Evolutionary conservation across 139 green algal genomes (phyloP), one percentile per base, ranked within the genome.

Genomic region (Penium margaritaceum): DNA sequence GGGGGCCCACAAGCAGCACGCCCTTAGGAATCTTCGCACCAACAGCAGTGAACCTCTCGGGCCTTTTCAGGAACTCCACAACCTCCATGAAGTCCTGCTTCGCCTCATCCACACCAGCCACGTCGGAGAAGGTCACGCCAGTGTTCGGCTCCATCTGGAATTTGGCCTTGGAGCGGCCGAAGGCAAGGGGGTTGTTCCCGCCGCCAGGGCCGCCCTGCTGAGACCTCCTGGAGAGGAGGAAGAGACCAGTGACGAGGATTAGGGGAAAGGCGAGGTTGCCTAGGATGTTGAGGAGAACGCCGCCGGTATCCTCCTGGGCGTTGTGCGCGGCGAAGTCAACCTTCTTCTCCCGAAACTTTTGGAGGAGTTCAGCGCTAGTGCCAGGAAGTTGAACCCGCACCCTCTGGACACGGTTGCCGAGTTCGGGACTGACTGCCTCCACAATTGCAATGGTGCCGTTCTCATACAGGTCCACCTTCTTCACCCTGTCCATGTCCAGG

Each of bases 21-120:
- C 92, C 93, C 88, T 99, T 99, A 83, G 95, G 95, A 77, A 99
- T 99, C 73, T 91, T 90, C 32, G 95, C 95, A 34, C 95, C 95
- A 77, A 99, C 91, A 0, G 90, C 88, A 15, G 95, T 99, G 87
- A 98, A 99, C 65, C 93, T 90, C 87, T 99, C 95, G 3, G 95
- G 95, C 68, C 93, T 89, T 88, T 98, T 98, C 81, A 99, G 84
- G 86, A 99, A 99, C 81, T 99, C 95, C 3, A 99, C 94, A 30
- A 98, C 93, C 87, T 99, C 95, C 92, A 95, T 92, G 85, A 99
- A 99, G 83, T 99, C 95, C 75, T 94, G 83, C 87, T 99, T 99
- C n/a, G 95, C 95, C 87, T 99, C 95, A 38, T 99, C 90, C 15
- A 99, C 95, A 32, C 95, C 95, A 12, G 95, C 95, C 9, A 99